Conservation (phyloP, 2,329 filamentous ascomycete species). For the Phaeoacremonium minimum region DNA sequence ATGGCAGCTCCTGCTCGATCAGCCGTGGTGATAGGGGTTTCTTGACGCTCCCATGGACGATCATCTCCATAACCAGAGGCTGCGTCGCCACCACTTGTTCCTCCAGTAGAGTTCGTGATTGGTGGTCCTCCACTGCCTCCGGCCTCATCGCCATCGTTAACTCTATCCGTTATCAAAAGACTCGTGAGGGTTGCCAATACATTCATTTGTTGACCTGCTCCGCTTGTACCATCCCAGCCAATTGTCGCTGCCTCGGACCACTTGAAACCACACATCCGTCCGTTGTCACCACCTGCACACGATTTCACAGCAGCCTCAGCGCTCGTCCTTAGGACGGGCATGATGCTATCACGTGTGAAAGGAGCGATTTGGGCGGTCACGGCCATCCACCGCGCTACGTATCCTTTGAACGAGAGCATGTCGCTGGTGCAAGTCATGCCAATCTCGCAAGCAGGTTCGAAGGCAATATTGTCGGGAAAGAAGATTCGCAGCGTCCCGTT, state of each 20-base stretch:
- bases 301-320: constrained; percentile 42
- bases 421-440: constrained; percentile 50
- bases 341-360: constrained; percentile 35
- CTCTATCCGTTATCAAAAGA: constrained; percentile 31
- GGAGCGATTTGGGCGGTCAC: constrained; percentile 45
- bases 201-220: constrained; percentile 43
- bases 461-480: constrained; percentile 40
- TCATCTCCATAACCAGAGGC: constrained; percentile 28
- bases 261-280: constrained; percentile 41
- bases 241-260: constrained; percentile 36
- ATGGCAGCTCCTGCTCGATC: constrained; percentile 45
- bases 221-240: constrained; percentile 35
- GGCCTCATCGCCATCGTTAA: constrained; percentile 33
- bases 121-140: constrained; percentile 16
- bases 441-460: constrained; percentile 52
- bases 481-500: constrained; percentile 38
- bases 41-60: constrained; percentile 16
- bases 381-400: constrained; percentile 48
- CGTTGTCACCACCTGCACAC: constrained; percentile 41
- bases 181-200: constrained; percentile 37
- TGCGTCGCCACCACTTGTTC: constrained; percentile 38
- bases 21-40: constrained; percentile 34
- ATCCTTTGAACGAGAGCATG: constrained; percentile 54
- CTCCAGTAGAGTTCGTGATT: constrained; percentile 43
- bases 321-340: constrained; percentile 39